Evolutionary conservation across 768 basidiomycete species (phyloP), one percentile per base, ranked within the genome.

Genomic region (Suillus alpinus): DNA sequence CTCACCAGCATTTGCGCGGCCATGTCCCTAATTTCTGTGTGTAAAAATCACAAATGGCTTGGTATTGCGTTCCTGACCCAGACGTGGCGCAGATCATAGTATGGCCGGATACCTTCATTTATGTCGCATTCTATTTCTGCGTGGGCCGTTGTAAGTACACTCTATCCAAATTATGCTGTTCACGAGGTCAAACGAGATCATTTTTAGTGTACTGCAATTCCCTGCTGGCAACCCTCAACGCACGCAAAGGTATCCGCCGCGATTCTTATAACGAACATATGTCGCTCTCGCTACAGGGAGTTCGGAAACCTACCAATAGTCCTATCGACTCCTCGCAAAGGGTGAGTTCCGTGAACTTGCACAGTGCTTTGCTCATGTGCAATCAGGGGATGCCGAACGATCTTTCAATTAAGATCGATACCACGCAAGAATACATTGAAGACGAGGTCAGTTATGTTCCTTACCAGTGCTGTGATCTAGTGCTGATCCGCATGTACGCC

Each of bases 341-440:
- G 56, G 71, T 68, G 59, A 14, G 55, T 51, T 13, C 18, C 8
- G 7, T 18, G 18, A 20, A 12, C 37, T 58, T 6, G 6, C 2
- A 7, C 16, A 14, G 34, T 5, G 12, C 7, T 9, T 26, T 29
- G 32, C 1, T 47, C 50, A 20, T 64, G 2, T 41, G 16, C 4
- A 8, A 34, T 58, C 32, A 66, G 71, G 61, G 41, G 6, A 6
- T 50, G 65, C 78, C 78, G 44, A 78, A 80, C 56, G 81, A 81
- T 62, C 82, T 87, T 64, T 83, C 85, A 44, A 86, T 88, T 72
- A 83, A 83, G 73, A 83, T 87, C 58, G 82, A 87, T 67, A 86
- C 86, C 6, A 83, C 78, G 41, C 78, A 83, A 26, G 85, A 86
- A 59, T 77, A 75, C 47, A 67, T 73, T 47, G 77, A 71, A 37